phyloP scores from a whole-genome alignment of 2,329 filamentous ascomycete genomes.

The Pseudofabraea citricarpa region DNA sequence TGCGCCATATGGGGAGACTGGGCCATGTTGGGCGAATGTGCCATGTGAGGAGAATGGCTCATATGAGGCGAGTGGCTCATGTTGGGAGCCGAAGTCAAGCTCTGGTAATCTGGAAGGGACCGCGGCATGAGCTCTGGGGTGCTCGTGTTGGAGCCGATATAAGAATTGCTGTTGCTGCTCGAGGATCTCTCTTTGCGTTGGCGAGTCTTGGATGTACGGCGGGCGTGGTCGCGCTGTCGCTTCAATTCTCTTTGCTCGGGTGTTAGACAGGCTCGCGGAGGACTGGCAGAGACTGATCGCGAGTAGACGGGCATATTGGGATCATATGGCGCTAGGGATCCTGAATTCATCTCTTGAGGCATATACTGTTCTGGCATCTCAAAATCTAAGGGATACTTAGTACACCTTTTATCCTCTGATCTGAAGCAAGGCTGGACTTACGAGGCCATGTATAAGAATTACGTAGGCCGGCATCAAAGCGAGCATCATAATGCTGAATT shows the following conservation, averaged over 20 bases:
- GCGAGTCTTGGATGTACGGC: slow-evolving; percentile 53
- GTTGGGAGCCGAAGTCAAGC: slow-evolving; percentile 26
- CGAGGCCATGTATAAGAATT: neutral
- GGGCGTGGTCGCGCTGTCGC: slow-evolving; percentile 53
- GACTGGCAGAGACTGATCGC: slow-evolving; percentile 45
- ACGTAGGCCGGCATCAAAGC: slow-evolving; percentile 22
- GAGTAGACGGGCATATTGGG: slow-evolving; percentile 25
- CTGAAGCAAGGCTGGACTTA: neutral
- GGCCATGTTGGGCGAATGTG: too few relatives aligned
- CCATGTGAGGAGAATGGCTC: too few relatives aligned
- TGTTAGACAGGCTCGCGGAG: slow-evolving; percentile 48
- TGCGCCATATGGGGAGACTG: too few relatives aligned
- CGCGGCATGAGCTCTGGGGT: slow-evolving; percentile 28
- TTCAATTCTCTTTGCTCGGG: slow-evolving; percentile 58
- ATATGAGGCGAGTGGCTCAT: slow-evolving; percentile 24
- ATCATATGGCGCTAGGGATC: slow-evolving; percentile 21
- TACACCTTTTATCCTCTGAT: too few relatives aligned
- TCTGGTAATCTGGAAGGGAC: slow-evolving; percentile 23
- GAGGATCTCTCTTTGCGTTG: slow-evolving; percentile 38
- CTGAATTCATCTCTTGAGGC: slow-evolving; percentile 14
- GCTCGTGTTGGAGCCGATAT: slow-evolving; percentile 22
- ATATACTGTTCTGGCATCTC: slow-evolving; percentile 26
- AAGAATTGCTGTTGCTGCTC: slow-evolving; percentile 22
- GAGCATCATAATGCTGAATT: slow-evolving; percentile 26
- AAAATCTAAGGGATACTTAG: too few relatives aligned